Evolutionary conservation across 768 basidiomycete species (phyloP).

Genomic region (Termitomyces titanicus): DNA sequence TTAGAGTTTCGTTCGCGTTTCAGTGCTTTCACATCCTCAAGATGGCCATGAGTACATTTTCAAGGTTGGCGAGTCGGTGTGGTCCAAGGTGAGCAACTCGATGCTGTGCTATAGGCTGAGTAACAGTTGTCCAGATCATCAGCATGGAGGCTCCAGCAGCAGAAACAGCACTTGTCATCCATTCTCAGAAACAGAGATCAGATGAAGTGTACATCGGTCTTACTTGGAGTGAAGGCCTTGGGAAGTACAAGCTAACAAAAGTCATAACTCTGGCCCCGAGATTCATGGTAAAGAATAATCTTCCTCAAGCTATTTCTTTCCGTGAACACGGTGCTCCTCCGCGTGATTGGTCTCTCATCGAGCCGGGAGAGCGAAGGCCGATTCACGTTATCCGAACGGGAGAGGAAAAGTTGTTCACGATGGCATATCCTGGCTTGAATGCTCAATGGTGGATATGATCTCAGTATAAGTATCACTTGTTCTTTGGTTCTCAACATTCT

Average conservation of each 20-base stretch:
- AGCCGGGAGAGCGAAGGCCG: slow-evolving; percentile 65
- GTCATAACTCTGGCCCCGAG: slow-evolving; percentile 89
- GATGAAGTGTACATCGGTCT: slow-evolving; percentile 81
- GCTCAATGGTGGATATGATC: slow-evolving; percentile 59
- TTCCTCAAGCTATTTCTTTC: slow-evolving; percentile 65
- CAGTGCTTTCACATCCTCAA: slow-evolving; percentile 84
- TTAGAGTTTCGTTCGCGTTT: neutral
- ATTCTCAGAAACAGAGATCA: slow-evolving; percentile 54
- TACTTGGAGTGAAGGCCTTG: slow-evolving; percentile 91
- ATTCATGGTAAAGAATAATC: slow-evolving; percentile 84
- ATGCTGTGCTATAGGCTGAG: neutral
- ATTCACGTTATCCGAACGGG: slow-evolving; percentile 65
- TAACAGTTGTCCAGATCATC: slow-evolving; percentile 32
- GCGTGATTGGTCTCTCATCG: slow-evolving; percentile 55
- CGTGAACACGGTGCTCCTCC: slow-evolving; percentile 80
- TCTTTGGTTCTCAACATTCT: neutral
- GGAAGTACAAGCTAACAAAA: slow-evolving; percentile 96
- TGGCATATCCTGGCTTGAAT: slow-evolving; percentile 85
- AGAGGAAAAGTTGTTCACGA: slow-evolving; percentile 71
- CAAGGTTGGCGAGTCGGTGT: slow-evolving; percentile 74
- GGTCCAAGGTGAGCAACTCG: slow-evolving; percentile 70
- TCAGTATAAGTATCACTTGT: neutral
- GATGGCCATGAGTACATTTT: slow-evolving; percentile 84
- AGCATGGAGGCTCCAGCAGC: slow-evolving; percentile 90
- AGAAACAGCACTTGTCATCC: slow-evolving; percentile 77